phyloP scores from a whole-genome alignment of 768 basidiomycete genomes.

The Auricularia heimuer region DNA sequence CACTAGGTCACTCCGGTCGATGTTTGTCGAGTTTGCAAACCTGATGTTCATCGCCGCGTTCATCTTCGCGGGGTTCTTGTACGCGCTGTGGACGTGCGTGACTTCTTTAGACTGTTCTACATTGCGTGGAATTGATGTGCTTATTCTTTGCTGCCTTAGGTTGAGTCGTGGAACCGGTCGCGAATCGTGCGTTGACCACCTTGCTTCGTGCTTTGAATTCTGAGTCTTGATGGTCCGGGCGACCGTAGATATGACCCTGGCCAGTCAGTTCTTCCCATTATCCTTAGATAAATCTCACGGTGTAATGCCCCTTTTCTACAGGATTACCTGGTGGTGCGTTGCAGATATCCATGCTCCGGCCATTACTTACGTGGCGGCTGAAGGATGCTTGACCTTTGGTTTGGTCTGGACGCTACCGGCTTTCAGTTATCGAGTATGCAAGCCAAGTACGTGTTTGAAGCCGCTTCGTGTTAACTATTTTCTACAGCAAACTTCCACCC shows the following conservation, averaged over 20 bases:
- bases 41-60: slow-evolving; percentile 80
- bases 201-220: neutral
- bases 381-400: slow-evolving; percentile 83
- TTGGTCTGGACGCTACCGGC: slow-evolving; percentile 89
- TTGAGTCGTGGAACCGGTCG: slow-evolving; percentile 4
- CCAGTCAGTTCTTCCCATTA: neutral
- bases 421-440: slow-evolving; percentile 63
- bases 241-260: neutral
- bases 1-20: slow-evolving; percentile 74
- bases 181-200: neutral
- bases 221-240: neutral
- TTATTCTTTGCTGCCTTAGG: neutral
- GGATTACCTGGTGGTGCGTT: neutral
- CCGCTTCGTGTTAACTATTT: neutral
- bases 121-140: neutral
- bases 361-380: neutral
- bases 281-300: slow-evolving; percentile 13
- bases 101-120: neutral
- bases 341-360: neutral
- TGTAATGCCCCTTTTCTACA: slow-evolving; percentile 28
- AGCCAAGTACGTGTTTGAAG: neutral
- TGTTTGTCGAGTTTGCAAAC: slow-evolving; percentile 83
- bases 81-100: slow-evolving; percentile 87
- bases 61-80: slow-evolving; percentile 87
- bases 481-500: slow-evolving; percentile 65